phyloP scores from a whole-genome alignment of 148 eudicot species.

The Vaccinium myrtillus region DNA sequence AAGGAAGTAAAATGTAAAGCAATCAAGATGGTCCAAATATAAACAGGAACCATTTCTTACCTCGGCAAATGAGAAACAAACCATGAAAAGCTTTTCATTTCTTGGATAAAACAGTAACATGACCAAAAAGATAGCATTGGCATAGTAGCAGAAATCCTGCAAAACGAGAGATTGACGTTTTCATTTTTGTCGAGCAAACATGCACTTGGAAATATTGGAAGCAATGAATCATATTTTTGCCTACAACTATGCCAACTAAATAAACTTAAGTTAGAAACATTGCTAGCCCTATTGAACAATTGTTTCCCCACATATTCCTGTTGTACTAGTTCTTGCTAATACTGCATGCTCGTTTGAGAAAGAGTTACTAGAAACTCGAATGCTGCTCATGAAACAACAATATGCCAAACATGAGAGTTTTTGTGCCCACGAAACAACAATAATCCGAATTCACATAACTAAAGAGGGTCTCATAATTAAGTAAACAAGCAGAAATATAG shows the following conservation, averaged over 20 bases:
- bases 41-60: constrained; percentile 34
- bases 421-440: not conserved
- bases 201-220: not conserved
- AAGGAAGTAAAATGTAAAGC: not conserved
- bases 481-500: not conserved
- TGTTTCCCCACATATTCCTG: not conserved
- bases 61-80: constrained; percentile 99
- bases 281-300: not conserved
- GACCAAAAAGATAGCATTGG: constrained; percentile 89
- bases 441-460: not conserved
- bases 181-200: not conserved
- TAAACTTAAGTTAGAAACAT: not conserved
- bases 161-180: constrained; percentile 17
- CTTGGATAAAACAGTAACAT: constrained; percentile 71
- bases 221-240: not conserved
- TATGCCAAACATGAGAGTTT: not conserved
- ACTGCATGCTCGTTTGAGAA: not conserved
- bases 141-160: constrained; percentile 99
- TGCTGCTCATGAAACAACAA: not conserved
- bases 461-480: not conserved
- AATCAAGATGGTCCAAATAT: not conserved
- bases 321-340: not conserved
- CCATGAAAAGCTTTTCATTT: constrained; percentile 97
- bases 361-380: not conserved
- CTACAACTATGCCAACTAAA: not conserved